Evolutionary conservation across 768 basidiomycete genomes (phyloP).

Genomic region (Suillus occidentalis): DNA sequence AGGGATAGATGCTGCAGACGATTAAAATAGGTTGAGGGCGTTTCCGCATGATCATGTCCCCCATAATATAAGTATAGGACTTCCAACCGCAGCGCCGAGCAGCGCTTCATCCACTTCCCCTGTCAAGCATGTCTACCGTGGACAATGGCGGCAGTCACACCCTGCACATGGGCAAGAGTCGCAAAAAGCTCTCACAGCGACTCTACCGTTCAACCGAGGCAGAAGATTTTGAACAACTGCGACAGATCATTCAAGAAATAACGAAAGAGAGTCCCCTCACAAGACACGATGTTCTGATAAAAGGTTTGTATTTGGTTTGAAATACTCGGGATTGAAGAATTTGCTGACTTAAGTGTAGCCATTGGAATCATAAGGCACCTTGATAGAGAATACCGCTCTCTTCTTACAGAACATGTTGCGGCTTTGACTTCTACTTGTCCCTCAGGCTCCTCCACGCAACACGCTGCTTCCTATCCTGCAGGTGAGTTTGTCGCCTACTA

Average conservation of each 20-base stretch:
- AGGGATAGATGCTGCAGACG: neutral
- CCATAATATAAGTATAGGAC: neutral
- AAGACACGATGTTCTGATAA: neutral
- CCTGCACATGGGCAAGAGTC: neutral
- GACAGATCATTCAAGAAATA: neutral
- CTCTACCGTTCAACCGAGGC: slow-evolving; percentile 3
- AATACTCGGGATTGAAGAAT: neutral
- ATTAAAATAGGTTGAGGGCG: neutral
- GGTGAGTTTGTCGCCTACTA: neutral
- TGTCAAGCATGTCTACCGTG: neutral
- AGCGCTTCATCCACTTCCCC: neutral
- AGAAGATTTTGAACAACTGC: slow-evolving; percentile 2
- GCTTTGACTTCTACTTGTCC: neutral
- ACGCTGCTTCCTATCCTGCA: neutral
- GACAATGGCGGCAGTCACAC: neutral
- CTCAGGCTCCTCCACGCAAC: neutral
- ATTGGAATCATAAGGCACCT: neutral
- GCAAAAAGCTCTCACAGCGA: neutral
- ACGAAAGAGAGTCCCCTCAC: neutral
- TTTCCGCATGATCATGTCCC: neutral
- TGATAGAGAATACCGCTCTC: neutral
- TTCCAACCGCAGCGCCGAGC: neutral
- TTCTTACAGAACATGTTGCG: neutral
- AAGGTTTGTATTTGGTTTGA: neutral
- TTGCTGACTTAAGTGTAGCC: neutral